These are phyloP conservation scores for Xylariaceae sp. DNA, from an alignment of 2,329 filamentous ascomycete species.

Conservation along the genomic window DNA sequence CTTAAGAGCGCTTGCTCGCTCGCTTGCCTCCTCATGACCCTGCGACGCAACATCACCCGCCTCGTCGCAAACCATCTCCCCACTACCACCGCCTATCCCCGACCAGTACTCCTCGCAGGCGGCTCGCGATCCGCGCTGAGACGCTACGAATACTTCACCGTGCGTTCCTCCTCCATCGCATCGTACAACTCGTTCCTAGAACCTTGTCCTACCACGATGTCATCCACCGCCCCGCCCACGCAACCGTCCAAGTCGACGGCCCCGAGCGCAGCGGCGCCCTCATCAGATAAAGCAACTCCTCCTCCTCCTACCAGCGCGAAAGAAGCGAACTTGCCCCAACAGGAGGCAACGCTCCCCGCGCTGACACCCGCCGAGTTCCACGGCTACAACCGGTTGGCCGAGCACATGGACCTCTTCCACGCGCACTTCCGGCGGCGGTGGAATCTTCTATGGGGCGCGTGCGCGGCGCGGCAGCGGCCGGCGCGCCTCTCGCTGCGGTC, in stretches of 20 bases:
- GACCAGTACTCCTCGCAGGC: neutral
- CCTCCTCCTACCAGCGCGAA: no score
- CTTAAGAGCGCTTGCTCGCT: no score
- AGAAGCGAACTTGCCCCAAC: conserved; percentile 22
- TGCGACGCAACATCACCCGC: conserved; percentile 3
- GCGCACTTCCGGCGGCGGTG: conserved; percentile 75
- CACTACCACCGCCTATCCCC: neutral
- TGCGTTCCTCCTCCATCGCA: neutral
- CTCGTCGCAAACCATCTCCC: conserved; percentile 5
- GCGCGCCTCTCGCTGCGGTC: conserved; percentile 65
- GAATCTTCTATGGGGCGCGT: conserved; percentile 69
- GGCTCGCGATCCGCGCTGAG: neutral
- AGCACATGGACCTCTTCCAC: conserved; percentile 79
- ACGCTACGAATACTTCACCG: neutral
- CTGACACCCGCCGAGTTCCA: conserved; percentile 69
- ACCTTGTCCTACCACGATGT: neutral
- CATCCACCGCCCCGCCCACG: neutral
- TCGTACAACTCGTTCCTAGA: neutral
- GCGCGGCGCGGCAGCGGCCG: conserved; percentile 55
- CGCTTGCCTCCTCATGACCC: conserved; percentile 7
- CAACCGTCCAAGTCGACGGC: neutral
- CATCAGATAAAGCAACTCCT: no score
- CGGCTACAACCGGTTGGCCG: conserved; percentile 72
- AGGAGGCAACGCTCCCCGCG: conserved; percentile 55
- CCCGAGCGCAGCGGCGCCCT: no score